Evolutionary conservation across 23 red algal genomes (phyloP).

Genomic region (Agarophyton chilense): DNA sequence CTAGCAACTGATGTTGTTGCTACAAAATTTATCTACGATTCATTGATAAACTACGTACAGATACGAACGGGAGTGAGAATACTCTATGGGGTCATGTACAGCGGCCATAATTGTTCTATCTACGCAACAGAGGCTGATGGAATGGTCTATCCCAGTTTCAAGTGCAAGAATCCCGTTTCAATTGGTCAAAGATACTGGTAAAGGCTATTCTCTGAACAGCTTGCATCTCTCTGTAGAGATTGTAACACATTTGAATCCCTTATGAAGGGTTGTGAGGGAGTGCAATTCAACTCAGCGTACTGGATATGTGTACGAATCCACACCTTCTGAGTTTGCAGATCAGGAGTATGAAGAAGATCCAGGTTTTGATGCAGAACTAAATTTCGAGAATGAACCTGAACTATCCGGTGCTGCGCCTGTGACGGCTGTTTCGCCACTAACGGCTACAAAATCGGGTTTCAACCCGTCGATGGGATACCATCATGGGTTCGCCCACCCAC

Average conservation of each 20-base stretch:
- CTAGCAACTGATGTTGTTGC: neutral
- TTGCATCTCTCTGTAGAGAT: neutral
- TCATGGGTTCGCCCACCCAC: too few relatives aligned
- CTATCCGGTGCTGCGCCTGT: too few relatives aligned
- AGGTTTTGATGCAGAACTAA: too few relatives aligned
- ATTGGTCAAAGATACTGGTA: constrained; percentile 1
- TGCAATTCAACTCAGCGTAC: too few relatives aligned
- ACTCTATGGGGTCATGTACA: neutral
- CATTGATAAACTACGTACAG: neutral
- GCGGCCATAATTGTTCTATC: neutral
- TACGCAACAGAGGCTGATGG: neutral
- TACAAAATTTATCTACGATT: neutral
- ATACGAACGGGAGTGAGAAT: neutral
- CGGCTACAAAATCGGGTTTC: too few relatives aligned
- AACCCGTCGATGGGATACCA: too few relatives aligned
- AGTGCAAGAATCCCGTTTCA: neutral
- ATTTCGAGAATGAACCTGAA: too few relatives aligned
- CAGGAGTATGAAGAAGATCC: too few relatives aligned
- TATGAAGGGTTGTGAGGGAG: neutral
- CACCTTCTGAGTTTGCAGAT: too few relatives aligned
- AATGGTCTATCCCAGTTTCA: neutral
- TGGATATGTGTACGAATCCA: too few relatives aligned
- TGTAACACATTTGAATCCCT: neutral
- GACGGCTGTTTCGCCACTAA: too few relatives aligned
- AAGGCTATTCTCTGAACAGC: neutral